Evolutionary conservation across 2,329 filamentous ascomycete genomes (phyloP).

Genomic region (Neopestalotiopsis sp.): DNA sequence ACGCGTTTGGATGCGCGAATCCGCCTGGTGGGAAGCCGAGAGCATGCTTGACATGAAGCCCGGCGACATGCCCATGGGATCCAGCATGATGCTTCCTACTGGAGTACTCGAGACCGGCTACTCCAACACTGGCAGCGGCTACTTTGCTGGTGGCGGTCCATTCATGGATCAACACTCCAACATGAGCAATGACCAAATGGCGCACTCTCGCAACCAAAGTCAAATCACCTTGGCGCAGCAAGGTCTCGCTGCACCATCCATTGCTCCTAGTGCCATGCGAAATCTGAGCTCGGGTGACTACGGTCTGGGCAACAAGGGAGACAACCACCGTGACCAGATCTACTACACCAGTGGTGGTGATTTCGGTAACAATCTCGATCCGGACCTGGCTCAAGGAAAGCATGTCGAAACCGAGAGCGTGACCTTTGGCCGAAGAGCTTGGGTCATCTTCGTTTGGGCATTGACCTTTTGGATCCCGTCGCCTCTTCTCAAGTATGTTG

Average conservation of each 20-base stretch:
- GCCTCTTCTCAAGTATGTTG: conserved; percentile 76
- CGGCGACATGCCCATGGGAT: conserved; percentile 39
- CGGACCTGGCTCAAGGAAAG: conserved; percentile 78
- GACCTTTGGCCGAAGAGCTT: conserved; percentile 69
- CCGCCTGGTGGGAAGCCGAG: conserved; percentile 97
- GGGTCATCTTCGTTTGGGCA: conserved; percentile 84
- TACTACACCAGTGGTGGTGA: conserved; percentile 77
- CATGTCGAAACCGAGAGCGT: conserved; percentile 74
- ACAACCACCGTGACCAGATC: conserved; percentile 73
- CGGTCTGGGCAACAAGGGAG: conserved; percentile 85
- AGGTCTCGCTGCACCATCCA: conserved; percentile 54
- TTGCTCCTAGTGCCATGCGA: conserved; percentile 62
- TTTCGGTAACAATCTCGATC: conserved; percentile 72
- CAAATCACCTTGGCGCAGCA: conserved; percentile 43
- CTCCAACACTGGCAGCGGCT: conserved; percentile 68
- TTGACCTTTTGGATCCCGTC: conserved; percentile 96
- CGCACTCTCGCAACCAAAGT: conserved; percentile 63
- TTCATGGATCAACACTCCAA: conserved; percentile 66
- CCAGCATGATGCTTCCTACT: conserved; percentile 40
- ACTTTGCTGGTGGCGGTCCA: conserved; percentile 68
- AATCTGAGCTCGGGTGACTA: conserved; percentile 77
- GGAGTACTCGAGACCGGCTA: conserved; percentile 75
- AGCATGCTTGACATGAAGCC: conserved; percentile 91
- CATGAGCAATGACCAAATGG: conserved; percentile 74
- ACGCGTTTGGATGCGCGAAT: conserved; percentile 93